A percentile compares a stretch with the other conserved stretches of the same genome.
Conservation (phyloP, 441 rosid genomes). For the Biscutella laevigata region DNA sequence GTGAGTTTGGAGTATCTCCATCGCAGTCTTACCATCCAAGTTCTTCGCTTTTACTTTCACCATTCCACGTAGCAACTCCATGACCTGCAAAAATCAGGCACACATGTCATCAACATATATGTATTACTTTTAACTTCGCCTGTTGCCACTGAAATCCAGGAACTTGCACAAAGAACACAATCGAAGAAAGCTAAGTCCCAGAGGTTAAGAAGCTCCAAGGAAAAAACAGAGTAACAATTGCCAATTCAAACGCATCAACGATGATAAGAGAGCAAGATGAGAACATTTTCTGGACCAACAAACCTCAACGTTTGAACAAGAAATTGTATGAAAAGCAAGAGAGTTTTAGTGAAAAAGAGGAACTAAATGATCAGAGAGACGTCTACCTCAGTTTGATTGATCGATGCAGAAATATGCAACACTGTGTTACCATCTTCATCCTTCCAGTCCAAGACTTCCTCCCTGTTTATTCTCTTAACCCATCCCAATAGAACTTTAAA, state of each 20-base stretch:
- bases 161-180: not conserved
- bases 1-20: slow-evolving; percentile 21
- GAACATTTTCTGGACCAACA: too few species aligned
- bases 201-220: not conserved
- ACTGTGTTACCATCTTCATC: slow-evolving; percentile 43
- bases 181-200: not conserved
- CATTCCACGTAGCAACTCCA: slow-evolving; percentile 20
- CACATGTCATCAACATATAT: too few species aligned
- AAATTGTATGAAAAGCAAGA: too few species aligned
- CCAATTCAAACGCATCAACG: too few species aligned
- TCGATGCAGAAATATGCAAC: slow-evolving; percentile 28
- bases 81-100: slow-evolving; percentile 17
- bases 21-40: slow-evolving; percentile 19
- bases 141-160: not conserved
- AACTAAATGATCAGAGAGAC: not conserved
- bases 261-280: too few species aligned
- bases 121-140: not conserved
- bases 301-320: too few species aligned
- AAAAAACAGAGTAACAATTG: too few species aligned
- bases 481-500: slow-evolving; percentile 33
- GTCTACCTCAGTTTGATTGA: slow-evolving; percentile 29
- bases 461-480: slow-evolving; percentile 23
- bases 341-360: too few species aligned
- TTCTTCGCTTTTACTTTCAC: slow-evolving; percentile 24
- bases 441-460: slow-evolving; percentile 28